phyloP scores from a whole-genome alignment of 208 protist genomes.

The Zelonia costaricensis region DNA sequence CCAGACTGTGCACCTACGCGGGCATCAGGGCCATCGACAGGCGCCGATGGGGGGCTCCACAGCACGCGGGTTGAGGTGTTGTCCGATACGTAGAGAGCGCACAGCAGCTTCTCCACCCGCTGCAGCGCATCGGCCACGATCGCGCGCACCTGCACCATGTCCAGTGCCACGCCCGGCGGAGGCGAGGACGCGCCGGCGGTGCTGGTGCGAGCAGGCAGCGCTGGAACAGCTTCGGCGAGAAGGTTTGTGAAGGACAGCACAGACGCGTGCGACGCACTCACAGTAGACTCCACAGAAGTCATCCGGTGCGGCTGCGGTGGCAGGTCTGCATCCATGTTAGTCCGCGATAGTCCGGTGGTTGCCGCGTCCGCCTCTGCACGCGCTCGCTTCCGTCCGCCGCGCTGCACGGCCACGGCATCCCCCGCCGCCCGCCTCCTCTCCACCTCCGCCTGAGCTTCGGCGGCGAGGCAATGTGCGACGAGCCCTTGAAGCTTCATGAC shows the following conservation, averaged over 20 bases:
- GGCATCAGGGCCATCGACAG: neutral
- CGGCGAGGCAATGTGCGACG: constrained; percentile 21
- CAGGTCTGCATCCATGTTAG: too few species aligned
- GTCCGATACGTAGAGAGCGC: constrained; percentile 29
- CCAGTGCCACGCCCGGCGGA: neutral
- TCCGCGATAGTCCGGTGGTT: too few species aligned
- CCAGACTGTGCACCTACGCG: neutral
- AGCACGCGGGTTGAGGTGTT: constrained; percentile 27
- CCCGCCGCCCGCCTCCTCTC: neutral
- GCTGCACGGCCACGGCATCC: neutral
- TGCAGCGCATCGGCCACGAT: constrained; percentile 22
- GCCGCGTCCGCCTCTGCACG: too few species aligned
- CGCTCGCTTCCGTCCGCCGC: too few species aligned
- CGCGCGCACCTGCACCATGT: constrained; percentile 10
- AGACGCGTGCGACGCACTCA: too few species aligned
- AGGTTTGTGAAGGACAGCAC: too few species aligned
- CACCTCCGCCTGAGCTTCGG: neutral
- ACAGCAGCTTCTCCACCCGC: constrained; percentile 30
- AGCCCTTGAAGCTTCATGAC: constrained; percentile 78
- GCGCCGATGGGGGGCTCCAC: neutral
- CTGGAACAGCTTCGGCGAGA: too few species aligned
- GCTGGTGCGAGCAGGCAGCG: neutral
- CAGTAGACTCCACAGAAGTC: too few species aligned
- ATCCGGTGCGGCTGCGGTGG: too few species aligned
- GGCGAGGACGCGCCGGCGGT: neutral